Evolutionary conservation across 495 filamentous ascomycete species (phyloP).

Genomic region (Gamarada debralockiae): DNA sequence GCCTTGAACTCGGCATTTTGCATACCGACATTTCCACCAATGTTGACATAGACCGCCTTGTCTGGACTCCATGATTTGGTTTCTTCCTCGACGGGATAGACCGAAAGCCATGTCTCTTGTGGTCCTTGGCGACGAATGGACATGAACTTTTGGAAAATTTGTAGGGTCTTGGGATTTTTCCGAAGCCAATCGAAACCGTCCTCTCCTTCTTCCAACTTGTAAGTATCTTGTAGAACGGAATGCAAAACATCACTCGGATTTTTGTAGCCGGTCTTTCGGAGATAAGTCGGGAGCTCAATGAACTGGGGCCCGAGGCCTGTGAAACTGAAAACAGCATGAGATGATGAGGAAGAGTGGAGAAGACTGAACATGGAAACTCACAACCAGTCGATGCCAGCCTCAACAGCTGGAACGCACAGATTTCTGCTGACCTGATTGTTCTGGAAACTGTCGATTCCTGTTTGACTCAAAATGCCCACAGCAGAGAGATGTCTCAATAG

Average conservation of each 20-base stretch:
- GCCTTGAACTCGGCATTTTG: conserved; percentile 36
- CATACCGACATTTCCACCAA: conserved; percentile 34
- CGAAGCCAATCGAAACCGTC: not conserved
- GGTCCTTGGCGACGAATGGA: not conserved
- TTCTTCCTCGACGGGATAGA: not conserved
- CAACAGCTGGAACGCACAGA: not conserved
- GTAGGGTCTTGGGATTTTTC: not conserved
- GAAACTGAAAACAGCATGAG: not conserved
- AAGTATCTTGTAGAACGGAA: not conserved
- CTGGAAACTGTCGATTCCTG: not conserved
- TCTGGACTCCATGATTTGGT: not conserved
- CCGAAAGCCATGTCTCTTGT: not conserved
- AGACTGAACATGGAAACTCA: not conserved
- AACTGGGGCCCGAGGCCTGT: not conserved
- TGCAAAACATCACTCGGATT: not conserved
- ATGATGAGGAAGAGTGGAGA: not conserved
- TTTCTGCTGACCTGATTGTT: not conserved
- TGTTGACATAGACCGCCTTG: not conserved
- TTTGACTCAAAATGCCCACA: not conserved
- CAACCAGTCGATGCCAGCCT: not conserved
- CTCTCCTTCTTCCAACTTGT: not conserved
- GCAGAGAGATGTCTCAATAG: not conserved
- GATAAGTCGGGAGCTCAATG: not conserved
- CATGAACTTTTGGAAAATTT: not conserved
- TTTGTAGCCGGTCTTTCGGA: not conserved